Evolutionary conservation across 2,329 filamentous ascomycete genomes (phyloP).

Genomic region (Byssothecium circinans): DNA sequence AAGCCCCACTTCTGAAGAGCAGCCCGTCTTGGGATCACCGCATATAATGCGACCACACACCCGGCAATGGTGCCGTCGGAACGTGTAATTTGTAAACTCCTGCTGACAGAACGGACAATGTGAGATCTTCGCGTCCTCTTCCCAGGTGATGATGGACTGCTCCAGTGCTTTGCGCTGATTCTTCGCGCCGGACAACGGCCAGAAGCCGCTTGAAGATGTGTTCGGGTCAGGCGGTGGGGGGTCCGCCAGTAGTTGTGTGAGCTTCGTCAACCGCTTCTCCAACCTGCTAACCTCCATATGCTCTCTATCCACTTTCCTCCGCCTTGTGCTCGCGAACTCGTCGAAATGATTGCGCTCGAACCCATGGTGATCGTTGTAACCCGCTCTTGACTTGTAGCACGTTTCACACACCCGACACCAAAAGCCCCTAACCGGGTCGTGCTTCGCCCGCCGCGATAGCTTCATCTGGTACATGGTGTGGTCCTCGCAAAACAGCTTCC

Average conservation of each 20-base stretch:
- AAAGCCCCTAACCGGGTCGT: slow-evolving; percentile 85
- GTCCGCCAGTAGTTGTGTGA: slow-evolving; percentile 80
- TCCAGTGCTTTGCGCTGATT: slow-evolving; percentile 80
- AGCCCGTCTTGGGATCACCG: slow-evolving; percentile 79
- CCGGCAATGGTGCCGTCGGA: slow-evolving; percentile 90
- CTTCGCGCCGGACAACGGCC: slow-evolving; percentile 62
- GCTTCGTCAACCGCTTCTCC: slow-evolving; percentile 87
- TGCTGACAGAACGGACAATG: slow-evolving; percentile 95
- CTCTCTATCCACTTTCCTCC: slow-evolving; percentile 78
- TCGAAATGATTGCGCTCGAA: slow-evolving; percentile 70
- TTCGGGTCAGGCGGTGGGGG: slow-evolving; percentile 66
- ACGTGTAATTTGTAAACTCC: slow-evolving; percentile 90
- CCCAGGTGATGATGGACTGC: slow-evolving; percentile 92
- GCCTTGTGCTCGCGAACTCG: slow-evolving; percentile 70
- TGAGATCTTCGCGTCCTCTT: slow-evolving; percentile 79
- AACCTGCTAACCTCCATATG: slow-evolving; percentile 85
- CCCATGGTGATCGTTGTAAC: slow-evolving; percentile 87
- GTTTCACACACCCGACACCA: slow-evolving; percentile 98
- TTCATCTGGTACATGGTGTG: slow-evolving; percentile 99
- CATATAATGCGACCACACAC: slow-evolving; percentile 93
- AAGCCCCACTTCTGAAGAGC: slow-evolving; percentile 81
- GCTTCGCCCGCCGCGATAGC: slow-evolving; percentile 81
- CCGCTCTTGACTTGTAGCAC: slow-evolving; percentile 95
- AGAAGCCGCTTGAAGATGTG: slow-evolving; percentile 53
- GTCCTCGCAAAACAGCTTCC: slow-evolving; percentile 90